phyloP scores from a whole-genome alignment of 257 asterid genomes.

The Parsonsia alboflavescens region DNA sequence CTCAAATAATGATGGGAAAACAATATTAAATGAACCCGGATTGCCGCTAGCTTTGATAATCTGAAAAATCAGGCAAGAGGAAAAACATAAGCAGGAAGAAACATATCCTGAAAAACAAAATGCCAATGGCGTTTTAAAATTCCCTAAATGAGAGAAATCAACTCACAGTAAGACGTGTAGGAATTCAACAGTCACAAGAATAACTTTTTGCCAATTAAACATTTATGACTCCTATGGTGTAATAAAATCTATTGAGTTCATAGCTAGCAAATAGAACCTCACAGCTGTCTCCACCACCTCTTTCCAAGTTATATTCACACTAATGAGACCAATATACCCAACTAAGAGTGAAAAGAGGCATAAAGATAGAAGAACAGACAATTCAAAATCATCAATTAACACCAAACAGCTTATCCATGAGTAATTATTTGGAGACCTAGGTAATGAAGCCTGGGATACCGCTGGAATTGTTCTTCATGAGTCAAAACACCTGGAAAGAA shows the following conservation, averaged over 20 bases:
- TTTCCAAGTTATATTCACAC: neutral
- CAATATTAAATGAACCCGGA: slow-evolving; percentile 65
- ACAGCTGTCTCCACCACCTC: neutral
- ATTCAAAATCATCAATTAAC: neutral
- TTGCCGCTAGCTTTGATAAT: slow-evolving; percentile 67
- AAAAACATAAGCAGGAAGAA: slow-evolving; percentile 21
- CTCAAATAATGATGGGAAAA: slow-evolving; percentile 63
- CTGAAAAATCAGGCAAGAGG: slow-evolving; percentile 35
- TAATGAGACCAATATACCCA: neutral
- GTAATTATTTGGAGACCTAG: neutral
- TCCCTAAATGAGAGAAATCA: neutral
- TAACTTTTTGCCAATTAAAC: neutral
- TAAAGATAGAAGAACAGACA: neutral
- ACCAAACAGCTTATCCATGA: neutral
- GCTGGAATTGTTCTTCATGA: neutral
- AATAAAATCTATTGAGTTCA: neutral
- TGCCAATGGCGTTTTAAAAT: neutral
- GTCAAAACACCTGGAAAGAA: neutral
- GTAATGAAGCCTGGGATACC: neutral
- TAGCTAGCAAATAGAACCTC: neutral
- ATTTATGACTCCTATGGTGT: neutral
- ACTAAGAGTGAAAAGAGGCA: neutral
- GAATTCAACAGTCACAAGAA: neutral
- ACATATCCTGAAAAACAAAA: neutral
- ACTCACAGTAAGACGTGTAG: neutral